Conservation (phyloP, 495 filamentous ascomycete genomes). For the Penicillium soppii region DNA sequence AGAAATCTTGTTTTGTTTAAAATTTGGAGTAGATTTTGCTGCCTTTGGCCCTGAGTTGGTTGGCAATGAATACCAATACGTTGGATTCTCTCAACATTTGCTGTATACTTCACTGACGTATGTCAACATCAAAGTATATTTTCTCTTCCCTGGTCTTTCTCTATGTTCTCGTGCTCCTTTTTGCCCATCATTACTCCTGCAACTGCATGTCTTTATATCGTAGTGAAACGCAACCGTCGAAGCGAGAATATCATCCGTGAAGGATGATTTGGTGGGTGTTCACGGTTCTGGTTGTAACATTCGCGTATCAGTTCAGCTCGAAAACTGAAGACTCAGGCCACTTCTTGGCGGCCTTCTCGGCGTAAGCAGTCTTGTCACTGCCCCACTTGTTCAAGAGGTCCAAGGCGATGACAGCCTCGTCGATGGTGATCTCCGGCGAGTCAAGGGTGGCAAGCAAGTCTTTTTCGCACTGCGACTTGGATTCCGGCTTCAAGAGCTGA, state of each 20-base stretch:
- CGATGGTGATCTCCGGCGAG: constrained; percentile 50
- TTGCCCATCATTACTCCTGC: neutral
- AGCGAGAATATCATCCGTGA: neutral
- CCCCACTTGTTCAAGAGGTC: constrained; percentile 61
- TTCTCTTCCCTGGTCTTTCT: neutral
- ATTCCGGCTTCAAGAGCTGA: constrained; percentile 56
- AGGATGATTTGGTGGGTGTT: neutral
- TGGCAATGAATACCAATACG: constrained; percentile 10
- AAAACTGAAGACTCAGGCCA: constrained; percentile 74
- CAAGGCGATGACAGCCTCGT: constrained; percentile 61
- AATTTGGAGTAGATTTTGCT: constrained; percentile 1
- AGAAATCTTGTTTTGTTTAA: neutral
- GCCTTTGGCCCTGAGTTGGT: neutral
- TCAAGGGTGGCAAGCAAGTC: constrained; percentile 59
- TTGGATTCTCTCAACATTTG: constrained; percentile 1
- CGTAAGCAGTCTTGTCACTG: constrained; percentile 56
- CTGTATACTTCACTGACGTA: constrained; percentile 1
- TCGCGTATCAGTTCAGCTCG: constrained; percentile 24
- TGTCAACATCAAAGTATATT: constrained; percentile 2
- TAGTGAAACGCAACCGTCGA: neutral
- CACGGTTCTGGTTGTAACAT: neutral
- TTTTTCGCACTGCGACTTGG: constrained; percentile 57
- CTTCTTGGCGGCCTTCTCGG: constrained; percentile 60
- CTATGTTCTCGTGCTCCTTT: neutral
- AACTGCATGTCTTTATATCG: neutral